These are phyloP conservation scores for Abelmoschus esculentus DNA, from an alignment of 345 rosid genomes.

Conservation along the genomic window DNA sequence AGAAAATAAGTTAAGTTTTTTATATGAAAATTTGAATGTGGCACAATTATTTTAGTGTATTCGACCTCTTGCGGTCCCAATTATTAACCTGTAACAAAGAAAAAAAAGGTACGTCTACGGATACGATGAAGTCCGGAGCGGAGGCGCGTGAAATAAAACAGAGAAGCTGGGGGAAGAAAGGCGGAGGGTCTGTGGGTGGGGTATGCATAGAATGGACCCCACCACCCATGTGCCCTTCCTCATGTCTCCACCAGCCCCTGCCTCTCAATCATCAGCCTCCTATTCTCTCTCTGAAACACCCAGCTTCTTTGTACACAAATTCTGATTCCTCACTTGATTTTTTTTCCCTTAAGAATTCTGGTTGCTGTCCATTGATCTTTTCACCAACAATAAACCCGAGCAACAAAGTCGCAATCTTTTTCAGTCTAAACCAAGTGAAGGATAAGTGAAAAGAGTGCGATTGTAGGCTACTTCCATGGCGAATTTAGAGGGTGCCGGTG, in stretches of 20 bases:
- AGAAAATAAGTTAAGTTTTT: too few relatives aligned
- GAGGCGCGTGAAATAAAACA: constrained; percentile 10
- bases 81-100: too few relatives aligned
- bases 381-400: not conserved
- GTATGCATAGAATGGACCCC: constrained; percentile 38
- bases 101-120: too few relatives aligned
- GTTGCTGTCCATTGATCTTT: not conserved
- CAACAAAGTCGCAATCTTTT: not conserved
- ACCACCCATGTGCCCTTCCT: constrained; percentile 95
- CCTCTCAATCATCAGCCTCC: constrained; percentile 82
- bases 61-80: too few relatives aligned
- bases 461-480: constrained; percentile 31
- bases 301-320: not conserved
- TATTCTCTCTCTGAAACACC: not conserved
- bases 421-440: too few relatives aligned
- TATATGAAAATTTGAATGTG: too few relatives aligned
- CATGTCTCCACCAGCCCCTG: constrained; percentile 99
- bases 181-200: too few relatives aligned
- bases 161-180: not conserved
- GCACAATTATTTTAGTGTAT: too few relatives aligned
- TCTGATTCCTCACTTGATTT: not conserved
- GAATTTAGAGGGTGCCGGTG: constrained; percentile 36
- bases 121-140: too few relatives aligned
- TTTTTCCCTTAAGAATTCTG: too few relatives aligned
- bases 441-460: too few relatives aligned